These are phyloP conservation scores for Trichoderma sp. DNA, from an alignment of 2,329 filamentous ascomycete species.

Conservation along the genomic window DNA sequence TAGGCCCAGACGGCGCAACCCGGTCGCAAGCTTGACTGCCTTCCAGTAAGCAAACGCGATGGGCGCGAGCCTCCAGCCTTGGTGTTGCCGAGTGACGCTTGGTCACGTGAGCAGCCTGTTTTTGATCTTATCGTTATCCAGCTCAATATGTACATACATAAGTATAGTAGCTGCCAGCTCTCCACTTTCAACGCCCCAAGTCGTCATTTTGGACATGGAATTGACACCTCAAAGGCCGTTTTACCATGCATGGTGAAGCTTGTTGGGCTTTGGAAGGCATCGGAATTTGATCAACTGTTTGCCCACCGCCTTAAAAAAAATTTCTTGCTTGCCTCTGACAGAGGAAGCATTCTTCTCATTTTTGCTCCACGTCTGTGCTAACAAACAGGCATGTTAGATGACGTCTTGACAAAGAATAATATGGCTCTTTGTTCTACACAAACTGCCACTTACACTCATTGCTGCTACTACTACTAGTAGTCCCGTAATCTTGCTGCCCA, in stretches of 20 bases:
- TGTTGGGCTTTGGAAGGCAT: background rate
- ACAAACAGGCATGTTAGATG: background rate
- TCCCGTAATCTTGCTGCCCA: background rate
- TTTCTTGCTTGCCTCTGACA: background rate
- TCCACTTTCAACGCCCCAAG: background rate
- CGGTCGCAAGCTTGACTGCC: constrained; percentile 13
- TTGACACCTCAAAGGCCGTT: background rate
- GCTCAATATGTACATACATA: no score
- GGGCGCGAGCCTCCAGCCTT: background rate
- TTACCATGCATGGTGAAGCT: background rate
- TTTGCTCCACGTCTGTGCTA: background rate
- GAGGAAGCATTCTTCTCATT: background rate
- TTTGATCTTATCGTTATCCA: background rate
- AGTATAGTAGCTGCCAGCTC: background rate
- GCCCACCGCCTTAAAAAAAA: background rate
- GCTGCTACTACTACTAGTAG: no score
- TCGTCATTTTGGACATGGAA: background rate
- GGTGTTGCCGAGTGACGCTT: constrained; percentile 10
- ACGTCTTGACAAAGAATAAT: background rate
- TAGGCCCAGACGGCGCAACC: constrained; percentile 10
- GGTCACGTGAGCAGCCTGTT: background rate
- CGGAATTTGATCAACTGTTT: background rate
- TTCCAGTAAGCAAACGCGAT: constrained; percentile 18
- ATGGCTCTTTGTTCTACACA: background rate
- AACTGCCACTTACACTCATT: background rate